phyloP scores from a whole-genome alignment of 2,329 filamentous ascomycete species.

The Acarospora socialis region DNA sequence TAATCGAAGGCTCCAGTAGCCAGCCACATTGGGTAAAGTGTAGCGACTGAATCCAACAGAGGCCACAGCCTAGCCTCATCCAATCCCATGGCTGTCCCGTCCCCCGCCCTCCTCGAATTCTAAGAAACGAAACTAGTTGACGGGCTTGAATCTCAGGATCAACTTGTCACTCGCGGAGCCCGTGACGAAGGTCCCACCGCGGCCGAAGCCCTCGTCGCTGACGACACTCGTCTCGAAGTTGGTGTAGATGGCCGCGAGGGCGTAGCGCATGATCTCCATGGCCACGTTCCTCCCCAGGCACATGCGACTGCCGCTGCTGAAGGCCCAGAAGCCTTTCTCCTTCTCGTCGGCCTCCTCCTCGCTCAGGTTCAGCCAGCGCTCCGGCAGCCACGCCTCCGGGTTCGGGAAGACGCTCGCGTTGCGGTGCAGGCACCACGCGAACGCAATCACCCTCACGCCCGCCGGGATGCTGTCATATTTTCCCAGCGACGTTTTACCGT shows the following conservation, averaged over 20 bases:
- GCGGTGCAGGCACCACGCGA: conserved; percentile 39
- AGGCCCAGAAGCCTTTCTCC: conserved; percentile 36
- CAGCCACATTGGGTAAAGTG: no score
- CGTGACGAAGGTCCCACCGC: conserved; percentile 49
- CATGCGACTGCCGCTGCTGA: conserved; percentile 37
- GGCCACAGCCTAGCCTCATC: no score
- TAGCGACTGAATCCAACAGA: no score
- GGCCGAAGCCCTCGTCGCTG: conserved; percentile 49
- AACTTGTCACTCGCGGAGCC: conserved; percentile 44
- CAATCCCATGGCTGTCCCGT: no score
- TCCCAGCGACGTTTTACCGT: conserved; percentile 24
- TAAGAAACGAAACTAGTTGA: no score
- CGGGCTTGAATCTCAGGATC: conserved; percentile 39
- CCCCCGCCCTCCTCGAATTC: no score
- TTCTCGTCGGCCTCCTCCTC: conserved; percentile 19
- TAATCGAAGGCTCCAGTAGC: no score
- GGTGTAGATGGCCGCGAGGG: conserved; percentile 54
- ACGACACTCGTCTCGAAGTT: conserved; percentile 49
- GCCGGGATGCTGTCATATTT: conserved; percentile 29
- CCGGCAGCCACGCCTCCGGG: conserved; percentile 32
- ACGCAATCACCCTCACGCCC: conserved; percentile 31
- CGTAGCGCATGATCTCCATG: conserved; percentile 36
- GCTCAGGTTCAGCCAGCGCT: conserved; percentile 32
- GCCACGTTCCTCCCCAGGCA: conserved; percentile 36
- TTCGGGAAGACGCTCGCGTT: conserved; percentile 35